Percentiles rank a stretch among this genome's conserved stretches.
phyloP scores from a whole-genome alignment of 805 yeast species.

The Candida boleticola region DNA sequence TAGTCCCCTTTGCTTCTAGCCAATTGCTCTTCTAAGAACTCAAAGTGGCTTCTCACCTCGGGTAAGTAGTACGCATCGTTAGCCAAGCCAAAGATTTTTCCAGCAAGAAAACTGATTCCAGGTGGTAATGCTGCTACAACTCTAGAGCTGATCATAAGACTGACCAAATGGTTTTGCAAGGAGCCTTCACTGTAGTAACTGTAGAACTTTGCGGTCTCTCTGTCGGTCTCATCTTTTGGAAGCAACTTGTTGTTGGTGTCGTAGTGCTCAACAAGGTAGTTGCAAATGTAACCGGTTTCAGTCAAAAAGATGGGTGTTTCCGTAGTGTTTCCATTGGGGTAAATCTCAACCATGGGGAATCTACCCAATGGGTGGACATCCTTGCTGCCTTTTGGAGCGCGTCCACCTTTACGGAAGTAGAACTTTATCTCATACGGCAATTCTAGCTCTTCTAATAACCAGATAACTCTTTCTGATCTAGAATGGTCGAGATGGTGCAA shows the following conservation, averaged over 20 bases:
- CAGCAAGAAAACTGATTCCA: conserved; percentile 21
- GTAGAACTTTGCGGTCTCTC: conserved; percentile 47
- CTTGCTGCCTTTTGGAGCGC: conserved; percentile 33
- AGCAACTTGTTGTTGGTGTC: conserved; percentile 41
- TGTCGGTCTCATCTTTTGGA: conserved; percentile 38
- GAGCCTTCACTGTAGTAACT: conserved; percentile 64
- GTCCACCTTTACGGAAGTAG: conserved; percentile 21
- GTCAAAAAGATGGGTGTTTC: conserved; percentile 30
- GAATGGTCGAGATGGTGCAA: conserved; percentile 25
- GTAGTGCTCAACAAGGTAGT: conserved; percentile 48
- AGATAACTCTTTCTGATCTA: conserved; percentile 35
- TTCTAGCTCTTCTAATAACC: conserved; percentile 36
- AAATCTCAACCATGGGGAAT: conserved; percentile 28
- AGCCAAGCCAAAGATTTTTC: conserved; percentile 18
- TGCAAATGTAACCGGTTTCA: conserved; percentile 61
- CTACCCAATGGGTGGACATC: conserved; percentile 37
- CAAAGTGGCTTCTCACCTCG: conserved; percentile 22
- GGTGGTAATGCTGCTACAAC: conserved; percentile 18
- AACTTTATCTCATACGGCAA: conserved; percentile 31
- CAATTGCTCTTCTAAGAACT: conserved; percentile 28
- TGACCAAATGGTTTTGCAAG: conserved; percentile 47
- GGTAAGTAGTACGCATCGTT: conserved; percentile 23
- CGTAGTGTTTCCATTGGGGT: conserved; percentile 17
- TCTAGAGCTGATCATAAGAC: conserved; percentile 16
- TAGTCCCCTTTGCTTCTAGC: conserved; percentile 16